Conservation (phyloP, 1,139 yeast species). For the Debaryomyces subglobosus region DNA sequence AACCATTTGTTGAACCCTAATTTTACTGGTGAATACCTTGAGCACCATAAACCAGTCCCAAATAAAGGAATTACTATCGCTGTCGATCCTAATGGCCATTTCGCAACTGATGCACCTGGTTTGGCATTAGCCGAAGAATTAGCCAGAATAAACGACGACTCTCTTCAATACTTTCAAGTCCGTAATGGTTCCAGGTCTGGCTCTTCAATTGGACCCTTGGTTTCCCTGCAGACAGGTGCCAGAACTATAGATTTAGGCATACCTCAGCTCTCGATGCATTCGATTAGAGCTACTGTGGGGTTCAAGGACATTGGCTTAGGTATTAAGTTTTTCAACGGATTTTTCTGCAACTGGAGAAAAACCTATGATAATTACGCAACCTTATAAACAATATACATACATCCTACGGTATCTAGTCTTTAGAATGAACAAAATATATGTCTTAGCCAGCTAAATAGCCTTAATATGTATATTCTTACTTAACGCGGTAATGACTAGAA, state of each 20-base stretch:
- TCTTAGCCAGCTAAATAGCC: neutral
- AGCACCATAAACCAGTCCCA: constrained; percentile 75
- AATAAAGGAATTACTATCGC: constrained; percentile 74
- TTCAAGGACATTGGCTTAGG: constrained; percentile 71
- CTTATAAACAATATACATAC: constrained; percentile 2
- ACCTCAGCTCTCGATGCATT: constrained; percentile 81
- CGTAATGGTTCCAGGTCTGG: constrained; percentile 76
- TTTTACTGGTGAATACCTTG: constrained; percentile 63
- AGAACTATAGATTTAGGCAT: constrained; percentile 78
- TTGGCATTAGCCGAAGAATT: constrained; percentile 66
- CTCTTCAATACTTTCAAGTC: constrained; percentile 68
- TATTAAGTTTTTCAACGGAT: constrained; percentile 62
- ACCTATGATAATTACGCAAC: constrained; percentile 25
- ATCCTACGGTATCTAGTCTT: neutral
- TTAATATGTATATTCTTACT: neutral
- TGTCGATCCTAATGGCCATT: constrained; percentile 75
- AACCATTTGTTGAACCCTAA: constrained; percentile 68
- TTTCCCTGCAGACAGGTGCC: constrained; percentile 70
- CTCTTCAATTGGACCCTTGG: constrained; percentile 78
- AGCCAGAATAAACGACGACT: constrained; percentile 62
- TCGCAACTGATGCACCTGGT: constrained; percentile 80
- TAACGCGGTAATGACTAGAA: constrained; percentile 3
- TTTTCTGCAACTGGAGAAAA: constrained; percentile 60
- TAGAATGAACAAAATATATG: neutral
- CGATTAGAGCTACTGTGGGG: constrained; percentile 77